Evolutionary conservation across 2,329 filamentous ascomycete species (phyloP), one percentile per base, ranked within the genome.

Genomic region (Emergomyces africanus): DNA sequence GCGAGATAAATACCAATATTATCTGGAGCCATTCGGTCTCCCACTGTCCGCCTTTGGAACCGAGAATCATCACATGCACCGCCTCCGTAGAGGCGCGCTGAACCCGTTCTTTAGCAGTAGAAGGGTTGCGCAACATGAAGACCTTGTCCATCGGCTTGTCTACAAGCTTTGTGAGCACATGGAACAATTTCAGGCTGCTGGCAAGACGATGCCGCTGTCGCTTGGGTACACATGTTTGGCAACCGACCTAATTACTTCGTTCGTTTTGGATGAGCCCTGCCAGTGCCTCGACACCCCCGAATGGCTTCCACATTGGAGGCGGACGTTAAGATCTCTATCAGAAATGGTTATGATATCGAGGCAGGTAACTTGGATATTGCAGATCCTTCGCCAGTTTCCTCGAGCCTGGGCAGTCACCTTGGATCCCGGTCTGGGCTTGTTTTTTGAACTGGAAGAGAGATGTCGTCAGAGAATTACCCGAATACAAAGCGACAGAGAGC

Each of bases 241-340:
- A 1, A 75, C 75, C 37, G 77, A 79, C 37, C 71, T 78, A 50
- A 75, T 79, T 62, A 76, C 75, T 61, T 69, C 75, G 57, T 78
- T 77, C 60, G 67, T 66, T n/a, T 66, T 71, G 64, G 66, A 66
- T n/a, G 57, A 64, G 15, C 64, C 64, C 1, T 71, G 66, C 49
- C 61, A 68, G 57, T 71, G 70, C 63, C 64, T 72, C 9, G 69
- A 71, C 30, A 63, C 65, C 8, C 63, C 67, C 1, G 68, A 70
- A 41, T 72, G 70, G 33, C 62, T 63, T 23, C 68, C 68, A 8
- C 62, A 66, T 33, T 72, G 70, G 70, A 63, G 65, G 6, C 64
- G 65, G 23, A 69, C 69, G 2, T 49, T 59, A 9, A 20, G 23
- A 28, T 33, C 57, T 1, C n/a, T 49, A 41, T 53, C 57, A 20